Base-by-base conservation (phyloP, 164 flowering plant species). In the Pachysandra terminalis region DNA sequence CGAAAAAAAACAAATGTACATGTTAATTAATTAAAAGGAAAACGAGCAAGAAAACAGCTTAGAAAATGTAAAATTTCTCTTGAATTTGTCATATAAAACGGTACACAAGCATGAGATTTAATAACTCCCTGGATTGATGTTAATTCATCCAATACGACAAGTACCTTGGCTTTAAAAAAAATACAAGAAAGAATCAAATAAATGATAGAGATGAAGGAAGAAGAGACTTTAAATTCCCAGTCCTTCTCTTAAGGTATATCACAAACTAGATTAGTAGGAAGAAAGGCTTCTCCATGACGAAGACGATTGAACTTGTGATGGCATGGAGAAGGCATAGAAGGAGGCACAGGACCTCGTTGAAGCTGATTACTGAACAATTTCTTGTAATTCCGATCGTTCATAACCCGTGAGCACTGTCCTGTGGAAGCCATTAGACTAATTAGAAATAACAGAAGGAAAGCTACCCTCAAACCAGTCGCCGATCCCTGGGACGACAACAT, bases 271-370 rank as follows among this genome's bases (percentile, higher is more conserved):
- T 45, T 13, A 45, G 6, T 12, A 15, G 51, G 6, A 32, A 32
- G 37, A 32, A 7, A 32, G 37, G 37, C 37, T 32, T 32, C 5
- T 3, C 7, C 37, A 1, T 5, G 51, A 10, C 1, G 17, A 15
- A 12, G 2, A 21, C 70, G 68, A 19, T 52, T 64, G 9, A 72
- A 59, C 71, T 67, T 68, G 71, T 80, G 68, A 28, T 80, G 83
- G 73, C 83, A 80, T 15, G 62, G 72, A 23, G 83, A 80, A 45
- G 83, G 81, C n/a, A 71, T 79, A 0, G 81, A 80, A 24, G 83
- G 83, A 19, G 83, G 79, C 55, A 80, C 83, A 9, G 72, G 75
- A 4, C 81, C 83, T 65, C 81, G 54, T 9, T 75, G 79, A 16
- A 80, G 66, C 72, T 49, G 67, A 37, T 52, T 67, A 56, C 37